Conservation (phyloP, 1,284 basidiomycete species). For the Boletus smithii region DNA sequence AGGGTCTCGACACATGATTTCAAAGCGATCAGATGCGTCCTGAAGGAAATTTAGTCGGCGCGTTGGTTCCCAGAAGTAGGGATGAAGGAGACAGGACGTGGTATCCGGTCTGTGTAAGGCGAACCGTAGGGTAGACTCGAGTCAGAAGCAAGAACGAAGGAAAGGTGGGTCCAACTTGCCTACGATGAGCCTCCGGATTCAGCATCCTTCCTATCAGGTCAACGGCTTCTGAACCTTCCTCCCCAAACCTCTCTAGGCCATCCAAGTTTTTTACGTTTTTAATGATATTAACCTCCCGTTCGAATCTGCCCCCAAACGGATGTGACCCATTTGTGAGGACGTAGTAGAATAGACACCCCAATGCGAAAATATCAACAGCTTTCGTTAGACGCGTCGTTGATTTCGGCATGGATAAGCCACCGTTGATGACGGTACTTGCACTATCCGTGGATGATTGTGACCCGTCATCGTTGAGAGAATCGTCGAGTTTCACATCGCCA, state of each 20-base stretch:
- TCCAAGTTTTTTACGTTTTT: constrained; percentile 72
- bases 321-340: constrained; percentile 84
- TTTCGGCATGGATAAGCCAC: constrained; percentile 14
- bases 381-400: constrained; percentile 76
- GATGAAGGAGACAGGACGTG: constrained; percentile 81
- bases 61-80: constrained; percentile 93
- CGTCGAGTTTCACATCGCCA: constrained; percentile 88
- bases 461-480: constrained; percentile 60
- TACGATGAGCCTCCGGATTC: constrained; percentile 63
- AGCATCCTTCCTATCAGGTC: constrained; percentile 79
- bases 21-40: constrained; percentile 95
- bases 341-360: constrained; percentile 93
- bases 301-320: constrained; percentile 88
- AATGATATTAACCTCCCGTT: constrained; percentile 89
- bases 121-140: too few species aligned
- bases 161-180: constrained; percentile 46
- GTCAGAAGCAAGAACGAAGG: neutral
- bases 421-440: constrained; percentile 44
- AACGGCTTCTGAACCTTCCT: constrained; percentile 84
- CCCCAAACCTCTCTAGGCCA: constrained; percentile 76
- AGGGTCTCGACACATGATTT: constrained; percentile 94
- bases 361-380: constrained; percentile 90
- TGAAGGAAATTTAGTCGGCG: constrained; percentile 90
- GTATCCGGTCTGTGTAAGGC: constrained; percentile 79
- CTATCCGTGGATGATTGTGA: constrained; percentile 68